Evolutionary conservation across 306 rosid species (phyloP).

Genomic region (Dalbergia oliveri): DNA sequence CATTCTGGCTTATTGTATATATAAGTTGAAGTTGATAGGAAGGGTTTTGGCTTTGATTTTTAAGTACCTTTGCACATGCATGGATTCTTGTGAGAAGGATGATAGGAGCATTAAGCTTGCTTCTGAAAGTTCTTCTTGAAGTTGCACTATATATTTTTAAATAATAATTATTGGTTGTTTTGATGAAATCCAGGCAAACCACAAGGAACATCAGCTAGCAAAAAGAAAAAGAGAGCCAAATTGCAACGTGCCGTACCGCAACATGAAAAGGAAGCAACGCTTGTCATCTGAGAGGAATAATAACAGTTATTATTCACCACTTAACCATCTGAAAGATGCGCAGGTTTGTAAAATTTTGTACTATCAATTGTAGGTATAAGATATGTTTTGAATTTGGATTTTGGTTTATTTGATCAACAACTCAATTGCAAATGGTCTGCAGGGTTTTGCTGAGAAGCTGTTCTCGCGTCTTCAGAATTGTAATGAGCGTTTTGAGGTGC

Average conservation of each 20-base stretch:
- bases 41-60: not conserved
- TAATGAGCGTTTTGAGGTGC: conserved; percentile 86
- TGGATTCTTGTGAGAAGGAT: conserved; percentile 10
- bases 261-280: conserved; percentile 80
- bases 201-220: conserved; percentile 90
- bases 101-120: conserved; percentile 15
- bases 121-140: conserved; percentile 24
- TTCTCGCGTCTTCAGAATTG: conserved; percentile 72
- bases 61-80: conserved; percentile 3
- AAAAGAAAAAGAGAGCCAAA: conserved; percentile 89
- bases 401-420: conserved; percentile 29
- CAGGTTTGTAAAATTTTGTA: conserved; percentile 65
- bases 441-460: conserved; percentile 93
- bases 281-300: conserved; percentile 62
- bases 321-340: conserved; percentile 83
- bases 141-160: conserved; percentile 9
- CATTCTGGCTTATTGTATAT: not conserved
- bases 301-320: conserved; percentile 77
- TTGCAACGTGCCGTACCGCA: conserved; percentile 81
- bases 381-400: conserved; percentile 23
- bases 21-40: conserved; percentile 5
- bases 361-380: not conserved
- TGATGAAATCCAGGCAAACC: conserved; percentile 67
- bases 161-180: not conserved
- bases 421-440: conserved; percentile 45